Percentiles rank a stretch among this genome's conserved stretches.
Conservation (phyloP, 495 filamentous ascomycete genomes). For the Evernia prunastri region DNA sequence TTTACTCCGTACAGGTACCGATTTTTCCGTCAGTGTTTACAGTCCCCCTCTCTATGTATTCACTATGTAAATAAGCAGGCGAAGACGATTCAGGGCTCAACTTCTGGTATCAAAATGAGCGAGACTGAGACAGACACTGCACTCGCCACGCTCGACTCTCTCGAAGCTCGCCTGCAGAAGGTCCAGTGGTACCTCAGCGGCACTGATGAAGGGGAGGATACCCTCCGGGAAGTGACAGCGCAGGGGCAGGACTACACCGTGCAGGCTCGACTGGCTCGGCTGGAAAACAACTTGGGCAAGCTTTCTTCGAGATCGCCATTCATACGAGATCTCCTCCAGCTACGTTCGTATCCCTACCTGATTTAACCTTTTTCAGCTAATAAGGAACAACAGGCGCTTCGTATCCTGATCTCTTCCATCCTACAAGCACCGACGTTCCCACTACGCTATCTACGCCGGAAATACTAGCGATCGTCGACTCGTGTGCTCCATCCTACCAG, state of each 20-base stretch:
- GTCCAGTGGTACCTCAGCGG: constrained; percentile 72
- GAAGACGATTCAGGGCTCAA: not conserved
- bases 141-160: constrained; percentile 61
- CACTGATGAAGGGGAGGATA: constrained; percentile 37
- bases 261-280: constrained; percentile 50
- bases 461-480: constrained; percentile 61
- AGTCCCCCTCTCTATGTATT: not conserved
- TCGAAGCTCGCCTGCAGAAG: constrained; percentile 67
- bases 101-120: not conserved
- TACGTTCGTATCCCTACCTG: constrained; percentile 29
- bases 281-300: constrained; percentile 54
- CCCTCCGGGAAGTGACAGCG: constrained; percentile 36
- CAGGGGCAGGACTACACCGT: constrained; percentile 42
- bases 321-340: constrained; percentile 45
- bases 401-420: constrained; percentile 53
- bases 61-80: not conserved
- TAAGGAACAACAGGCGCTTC: constrained; percentile 40
- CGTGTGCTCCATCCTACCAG: constrained; percentile 67
- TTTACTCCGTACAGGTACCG: too few species aligned
- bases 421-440: constrained; percentile 33
- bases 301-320: constrained; percentile 43
- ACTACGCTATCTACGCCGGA: constrained; percentile 41
- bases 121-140: constrained; percentile 18
- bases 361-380: not conserved
- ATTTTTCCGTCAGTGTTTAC: not conserved